Percentiles rank a stretch among this genome's conserved stretches.
Evolutionary conservation across 2,329 filamentous ascomycete genomes (phyloP).

Genomic region (Aspergillus pseudotamarii): DNA sequence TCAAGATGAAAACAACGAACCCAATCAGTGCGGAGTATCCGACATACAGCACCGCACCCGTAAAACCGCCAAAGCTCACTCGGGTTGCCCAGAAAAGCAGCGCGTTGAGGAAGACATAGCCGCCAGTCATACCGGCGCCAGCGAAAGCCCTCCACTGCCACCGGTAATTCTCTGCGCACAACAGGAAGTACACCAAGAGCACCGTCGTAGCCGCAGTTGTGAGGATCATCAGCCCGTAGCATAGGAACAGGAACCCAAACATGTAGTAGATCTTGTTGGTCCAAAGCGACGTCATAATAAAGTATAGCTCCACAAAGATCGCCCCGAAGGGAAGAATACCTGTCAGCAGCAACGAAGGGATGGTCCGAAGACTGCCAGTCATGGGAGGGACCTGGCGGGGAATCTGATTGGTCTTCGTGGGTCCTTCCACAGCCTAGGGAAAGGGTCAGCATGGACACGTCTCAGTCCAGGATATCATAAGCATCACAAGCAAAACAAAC

Average conservation of each 20-base stretch:
- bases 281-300: constrained; percentile 99
- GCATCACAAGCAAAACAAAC: constrained; percentile 14
- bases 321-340: constrained; percentile 93
- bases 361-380: constrained; percentile 77
- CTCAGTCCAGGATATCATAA: not conserved
- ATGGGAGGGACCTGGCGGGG: constrained; percentile 91
- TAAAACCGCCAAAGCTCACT: constrained; percentile 79
- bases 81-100: constrained; percentile 89
- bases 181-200: constrained; percentile 91
- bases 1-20: constrained; percentile 89
- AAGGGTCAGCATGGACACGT: constrained; percentile 15
- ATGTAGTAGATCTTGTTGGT: constrained; percentile 99
- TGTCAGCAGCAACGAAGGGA: constrained; percentile 89
- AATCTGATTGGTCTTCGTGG: constrained; percentile 96
- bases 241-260: constrained; percentile 98
- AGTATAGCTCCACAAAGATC: constrained; percentile 98
- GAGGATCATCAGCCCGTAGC: constrained; percentile 95
- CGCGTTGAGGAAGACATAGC: constrained; percentile 90
- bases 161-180: constrained; percentile 96
- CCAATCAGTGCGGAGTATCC: constrained; percentile 90
- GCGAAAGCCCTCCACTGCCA: constrained; percentile 98
- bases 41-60: constrained; percentile 86
- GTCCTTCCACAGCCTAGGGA: constrained; percentile 66
- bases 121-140: constrained; percentile 84
- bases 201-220: constrained; percentile 91